Conservation (phyloP, 1,284 basidiomycete species). For the Leucoagaricus sp. region DNA sequence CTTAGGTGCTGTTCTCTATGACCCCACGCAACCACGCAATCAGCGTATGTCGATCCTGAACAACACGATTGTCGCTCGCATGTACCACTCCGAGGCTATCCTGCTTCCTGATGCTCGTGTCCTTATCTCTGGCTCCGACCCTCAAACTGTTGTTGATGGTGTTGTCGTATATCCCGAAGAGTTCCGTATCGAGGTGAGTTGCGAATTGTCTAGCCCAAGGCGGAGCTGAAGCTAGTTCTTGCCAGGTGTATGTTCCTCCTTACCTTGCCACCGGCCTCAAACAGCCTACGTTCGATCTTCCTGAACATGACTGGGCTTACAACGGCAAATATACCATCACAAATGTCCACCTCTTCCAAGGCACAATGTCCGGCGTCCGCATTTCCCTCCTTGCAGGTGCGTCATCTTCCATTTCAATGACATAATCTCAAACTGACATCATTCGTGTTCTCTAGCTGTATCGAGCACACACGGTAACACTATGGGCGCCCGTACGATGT, state of each 20-base stretch:
- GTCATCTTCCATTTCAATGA: slow-evolving; percentile 18
- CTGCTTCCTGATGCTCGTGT: slow-evolving; percentile 71
- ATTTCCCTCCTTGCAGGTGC: slow-evolving; percentile 65
- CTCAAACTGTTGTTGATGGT: slow-evolving; percentile 47
- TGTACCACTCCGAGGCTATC: slow-evolving; percentile 81
- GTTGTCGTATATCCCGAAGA: slow-evolving; percentile 60
- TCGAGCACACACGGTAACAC: slow-evolving; percentile 81
- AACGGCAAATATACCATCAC: slow-evolving; percentile 50
- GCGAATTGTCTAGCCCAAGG: too few relatives aligned
- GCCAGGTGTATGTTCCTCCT: slow-evolving; percentile 66
- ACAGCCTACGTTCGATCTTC: slow-evolving; percentile 60
- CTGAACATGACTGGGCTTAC: slow-evolving; percentile 62
- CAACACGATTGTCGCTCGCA: slow-evolving; percentile 73
- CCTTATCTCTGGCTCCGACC: slow-evolving; percentile 75
- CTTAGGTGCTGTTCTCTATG: slow-evolving; percentile 64
- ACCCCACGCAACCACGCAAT: slow-evolving; percentile 59
- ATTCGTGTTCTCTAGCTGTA: slow-evolving; percentile 44
- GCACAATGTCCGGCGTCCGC: slow-evolving; percentile 53
- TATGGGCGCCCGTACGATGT: slow-evolving; percentile 70
- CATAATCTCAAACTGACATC: background rate
- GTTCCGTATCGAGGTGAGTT: slow-evolving; percentile 61
- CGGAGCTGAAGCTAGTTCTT: background rate
- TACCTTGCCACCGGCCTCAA: slow-evolving; percentile 61
- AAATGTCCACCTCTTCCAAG: slow-evolving; percentile 56
- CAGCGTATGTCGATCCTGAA: slow-evolving; percentile 67